These are phyloP conservation scores for Fusarium albosuccineum DNA, from an alignment of 2,329 filamentous ascomycete species.

Conservation along the genomic window DNA sequence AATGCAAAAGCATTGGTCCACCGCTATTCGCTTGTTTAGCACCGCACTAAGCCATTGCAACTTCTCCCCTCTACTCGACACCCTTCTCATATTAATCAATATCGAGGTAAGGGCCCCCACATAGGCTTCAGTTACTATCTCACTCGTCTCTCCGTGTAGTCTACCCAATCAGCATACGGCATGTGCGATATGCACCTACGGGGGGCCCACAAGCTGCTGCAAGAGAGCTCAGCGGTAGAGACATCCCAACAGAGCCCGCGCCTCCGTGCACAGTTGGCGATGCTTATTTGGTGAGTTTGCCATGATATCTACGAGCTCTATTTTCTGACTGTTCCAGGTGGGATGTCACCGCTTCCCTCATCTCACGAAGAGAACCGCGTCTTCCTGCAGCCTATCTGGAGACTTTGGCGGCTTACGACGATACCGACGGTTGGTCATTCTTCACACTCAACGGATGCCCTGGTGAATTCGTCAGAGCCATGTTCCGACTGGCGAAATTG, in stretches of 20 bases:
- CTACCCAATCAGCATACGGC: constrained; percentile 16
- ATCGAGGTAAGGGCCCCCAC: constrained; percentile 1
- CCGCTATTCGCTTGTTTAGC: constrained; percentile 11
- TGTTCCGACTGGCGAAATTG: constrained; percentile 6
- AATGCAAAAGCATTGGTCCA: constrained; percentile 17
- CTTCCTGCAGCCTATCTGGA: constrained; percentile 7
- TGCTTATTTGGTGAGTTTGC: constrained; percentile 8
- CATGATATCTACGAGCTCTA: background rate
- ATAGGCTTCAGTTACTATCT: background rate
- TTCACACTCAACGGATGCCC: constrained; percentile 15
- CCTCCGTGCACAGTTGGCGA: constrained; percentile 11
- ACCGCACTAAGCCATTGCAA: constrained; percentile 9
- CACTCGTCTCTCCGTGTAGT: background rate
- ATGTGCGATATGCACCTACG: constrained; percentile 17
- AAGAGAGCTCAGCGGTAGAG: background rate
- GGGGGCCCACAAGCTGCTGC: constrained; percentile 3
- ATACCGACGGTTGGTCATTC: constrained; percentile 12
- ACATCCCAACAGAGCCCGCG: constrained; percentile 2
- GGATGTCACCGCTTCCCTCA: constrained; percentile 17
- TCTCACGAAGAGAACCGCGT: constrained; percentile 12
- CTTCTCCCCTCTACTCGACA: constrained; percentile 10
- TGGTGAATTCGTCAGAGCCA: constrained; percentile 1
- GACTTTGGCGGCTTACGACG: constrained; percentile 3
- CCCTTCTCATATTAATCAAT: constrained; percentile 14
- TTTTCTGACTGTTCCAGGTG: constrained; percentile 4